Evolutionary conservation across 306 rosid species (phyloP), one percentile per base, ranked within the genome.

Genomic region (Citrullus amarus): DNA sequence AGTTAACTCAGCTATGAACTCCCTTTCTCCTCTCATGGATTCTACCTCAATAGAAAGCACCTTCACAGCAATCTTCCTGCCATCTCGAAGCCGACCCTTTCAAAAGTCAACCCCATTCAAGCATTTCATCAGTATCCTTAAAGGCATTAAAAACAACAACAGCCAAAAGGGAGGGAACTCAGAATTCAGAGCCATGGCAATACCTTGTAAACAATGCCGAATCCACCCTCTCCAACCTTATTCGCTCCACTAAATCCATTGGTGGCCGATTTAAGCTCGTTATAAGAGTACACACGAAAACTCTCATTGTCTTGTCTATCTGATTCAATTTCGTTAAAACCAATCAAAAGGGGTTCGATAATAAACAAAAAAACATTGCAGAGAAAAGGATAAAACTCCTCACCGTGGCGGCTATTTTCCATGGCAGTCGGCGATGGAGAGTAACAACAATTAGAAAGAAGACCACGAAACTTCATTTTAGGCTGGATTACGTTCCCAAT

Each of bases 11-110:
- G 96, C 86, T 12, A 92, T 87, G 60, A 95, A 92, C 78, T 92
- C 97, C 16, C 81, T 86, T 86, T 95, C 99, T 55, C 99, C 99
- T 80, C 90, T 78, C 97, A 95, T 88, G 9, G 97, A 89, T 59
- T 92, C 97, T 4, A 85, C 43, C 57, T 95, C 99, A 16, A 92
- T 54, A 1, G 97, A 85, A 51, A 92, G 92, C 46, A 91, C 93
- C 63, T 95, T 95, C 73, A 92, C 88, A 4, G 93, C 99, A 78
- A 92, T 97, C 43, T 77, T 43, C 36, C 86, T 75, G 0, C 91
- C 97, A 85, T 92, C 90, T 43, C 32, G 68, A 32, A 95, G 90
- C 85, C 71, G 88, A 51, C 97, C 99, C 97, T 95, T 71, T 28
- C 11, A 0, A 80, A 85, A 80, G 25, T 78, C 82, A 83, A 79